phyloP scores from a whole-genome alignment of 1,139 yeast species.

The Nakaseomyces delphensis region DNA sequence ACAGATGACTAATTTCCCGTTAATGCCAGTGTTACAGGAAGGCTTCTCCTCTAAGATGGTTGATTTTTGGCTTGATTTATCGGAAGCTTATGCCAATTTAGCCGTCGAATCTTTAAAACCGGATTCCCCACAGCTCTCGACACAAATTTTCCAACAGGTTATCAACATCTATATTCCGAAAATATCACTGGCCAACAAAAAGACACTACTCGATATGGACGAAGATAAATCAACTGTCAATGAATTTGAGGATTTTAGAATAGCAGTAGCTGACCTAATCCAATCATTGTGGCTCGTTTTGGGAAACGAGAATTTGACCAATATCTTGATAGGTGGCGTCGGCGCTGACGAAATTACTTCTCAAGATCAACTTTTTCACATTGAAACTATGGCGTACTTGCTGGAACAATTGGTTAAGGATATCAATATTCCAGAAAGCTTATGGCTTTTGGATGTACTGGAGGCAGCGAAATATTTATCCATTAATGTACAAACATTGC shows the following conservation, averaged over 20 bases:
- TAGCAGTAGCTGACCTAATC: constrained; percentile 67
- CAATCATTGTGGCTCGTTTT: constrained; percentile 61
- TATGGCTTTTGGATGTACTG: constrained; percentile 36
- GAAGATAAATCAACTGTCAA: constrained; percentile 22
- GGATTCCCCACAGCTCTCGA: constrained; percentile 23
- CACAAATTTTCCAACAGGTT: constrained; percentile 29
- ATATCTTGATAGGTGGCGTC: constrained; percentile 39
- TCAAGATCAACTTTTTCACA: constrained; percentile 36
- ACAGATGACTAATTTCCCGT: constrained; percentile 51
- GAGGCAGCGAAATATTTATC: constrained; percentile 23
- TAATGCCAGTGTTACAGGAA: constrained; percentile 60
- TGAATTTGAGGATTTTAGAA: constrained; percentile 60
- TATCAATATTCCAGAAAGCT: constrained; percentile 32
- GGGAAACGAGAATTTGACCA: constrained; percentile 47
- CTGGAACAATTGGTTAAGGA: constrained; percentile 42
- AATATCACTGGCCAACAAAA: constrained; percentile 26
- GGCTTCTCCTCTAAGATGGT: constrained; percentile 56
- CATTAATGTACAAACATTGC: constrained; percentile 24
- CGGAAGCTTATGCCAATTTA: constrained; percentile 42
- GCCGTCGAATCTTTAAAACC: constrained; percentile 22
- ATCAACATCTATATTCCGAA: constrained; percentile 30
- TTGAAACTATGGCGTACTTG: constrained; percentile 65
- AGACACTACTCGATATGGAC: constrained; percentile 28
- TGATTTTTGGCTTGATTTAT: constrained; percentile 72
- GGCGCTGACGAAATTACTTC: constrained; percentile 26